Evolutionary conservation across 371 early-diverging fungal genomes (phyloP).

Genomic region (Lichtheimia ornata): DNA sequence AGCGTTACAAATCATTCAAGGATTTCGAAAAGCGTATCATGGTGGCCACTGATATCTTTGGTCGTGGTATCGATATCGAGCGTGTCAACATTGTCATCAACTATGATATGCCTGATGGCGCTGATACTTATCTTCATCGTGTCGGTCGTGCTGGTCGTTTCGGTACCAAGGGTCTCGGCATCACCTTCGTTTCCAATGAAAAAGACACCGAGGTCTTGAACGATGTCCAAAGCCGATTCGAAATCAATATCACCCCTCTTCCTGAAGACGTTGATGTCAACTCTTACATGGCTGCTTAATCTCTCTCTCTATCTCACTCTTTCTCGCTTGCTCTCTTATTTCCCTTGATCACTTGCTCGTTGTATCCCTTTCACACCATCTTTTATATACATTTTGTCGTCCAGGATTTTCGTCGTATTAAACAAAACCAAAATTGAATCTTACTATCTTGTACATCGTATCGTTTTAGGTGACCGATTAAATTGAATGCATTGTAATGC

Average conservation of each 20-base stretch:
- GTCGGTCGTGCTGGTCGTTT: slow-evolving; percentile 99
- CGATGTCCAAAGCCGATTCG: slow-evolving; percentile 94
- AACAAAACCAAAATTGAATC: too few relatives aligned
- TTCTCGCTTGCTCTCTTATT: neutral
- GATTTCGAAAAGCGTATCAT: slow-evolving; percentile 92
- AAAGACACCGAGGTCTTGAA: slow-evolving; percentile 84
- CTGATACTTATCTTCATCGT: slow-evolving; percentile 96
- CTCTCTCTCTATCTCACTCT: neutral
- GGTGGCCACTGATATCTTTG: slow-evolving; percentile 98
- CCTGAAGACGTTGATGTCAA: slow-evolving; percentile 88
- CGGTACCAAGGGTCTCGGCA: slow-evolving; percentile 98
- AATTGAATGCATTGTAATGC: too few relatives aligned
- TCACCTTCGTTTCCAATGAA: slow-evolving; percentile 94
- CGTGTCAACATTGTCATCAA: slow-evolving; percentile 99
- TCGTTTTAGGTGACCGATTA: too few relatives aligned
- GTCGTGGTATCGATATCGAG: slow-evolving; percentile 99
- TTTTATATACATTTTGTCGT: too few relatives aligned
- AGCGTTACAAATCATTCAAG: slow-evolving; percentile 95
- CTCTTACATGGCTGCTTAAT: slow-evolving; percentile 55
- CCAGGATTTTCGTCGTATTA: too few relatives aligned
- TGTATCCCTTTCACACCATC: too few relatives aligned
- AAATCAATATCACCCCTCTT: slow-evolving; percentile 89
- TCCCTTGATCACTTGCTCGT: neutral
- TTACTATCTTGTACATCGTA: too few relatives aligned
- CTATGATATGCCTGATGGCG: slow-evolving; percentile 96